Base-by-base conservation (phyloP, 2,329 filamentous ascomycete species). In the Colletotrichum destructivum region DNA sequence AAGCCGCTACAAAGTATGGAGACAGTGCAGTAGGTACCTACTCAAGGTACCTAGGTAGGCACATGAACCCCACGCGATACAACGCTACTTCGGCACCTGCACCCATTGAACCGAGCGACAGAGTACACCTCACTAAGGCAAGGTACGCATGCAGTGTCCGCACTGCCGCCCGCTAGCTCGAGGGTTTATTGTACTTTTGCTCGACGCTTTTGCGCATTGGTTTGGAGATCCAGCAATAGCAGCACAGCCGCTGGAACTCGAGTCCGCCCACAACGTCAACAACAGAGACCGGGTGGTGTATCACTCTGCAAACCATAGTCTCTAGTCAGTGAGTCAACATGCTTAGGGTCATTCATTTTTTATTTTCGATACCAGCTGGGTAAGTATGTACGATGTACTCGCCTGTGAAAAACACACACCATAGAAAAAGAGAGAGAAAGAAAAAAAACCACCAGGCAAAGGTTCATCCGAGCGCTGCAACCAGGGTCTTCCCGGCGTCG, bases 391-490 rank as follows among this genome's bases (percentile, higher is more conserved):
- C 9, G 35, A 38, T 38, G 35, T 11, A 9, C 35, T 38, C 35
- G 35, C 8, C 31, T 8, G 18, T 18, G 12, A 15, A 21, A 40
- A 56, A 40, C 9, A 38, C 9, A 38, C 9, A 11, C 9, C 9
- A 38, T 38, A 11, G 35, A 11, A 38, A 38, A 38, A 38, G 8
- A 38, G 35, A 38, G 3, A 11, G 8, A 38, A 35, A 35, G 11
- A 38, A 35, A 38, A 38, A 35, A 8, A 3, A 38, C 35, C 35
- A 38, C 35, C 35, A 38, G 35, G 59, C 18, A 51, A 51, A 69
- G 40, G 69, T 71, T 71, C 69, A 61, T 71, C 69, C 59, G 65
- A 71, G 65, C 59, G 59, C 59, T 63, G 52, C 55, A 55, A 69
- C 52, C 65, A 71, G 69, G 65, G 59, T 69, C 64, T 68, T 60